phyloP scores from a whole-genome alignment of 257 asterid species.

The Ehretia macrophylla region DNA sequence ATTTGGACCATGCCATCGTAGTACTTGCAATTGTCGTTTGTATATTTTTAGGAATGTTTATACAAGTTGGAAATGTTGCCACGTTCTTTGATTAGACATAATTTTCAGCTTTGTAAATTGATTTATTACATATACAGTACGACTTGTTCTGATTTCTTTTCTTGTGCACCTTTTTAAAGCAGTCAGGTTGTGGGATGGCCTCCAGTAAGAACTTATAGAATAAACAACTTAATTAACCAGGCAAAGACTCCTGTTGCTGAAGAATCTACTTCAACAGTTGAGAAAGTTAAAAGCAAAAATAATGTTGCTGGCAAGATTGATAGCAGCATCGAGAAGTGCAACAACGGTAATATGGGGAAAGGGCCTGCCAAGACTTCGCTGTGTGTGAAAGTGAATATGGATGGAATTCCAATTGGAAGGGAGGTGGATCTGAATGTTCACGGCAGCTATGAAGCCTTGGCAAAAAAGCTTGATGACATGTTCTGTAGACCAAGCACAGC shows the following conservation, averaged over 20 bases:
- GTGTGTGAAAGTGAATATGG: conserved; percentile 90
- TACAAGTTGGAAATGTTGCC: too few relatives aligned
- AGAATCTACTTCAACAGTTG: conserved; percentile 26
- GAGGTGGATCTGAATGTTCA: conserved; percentile 80
- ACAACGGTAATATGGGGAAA: conserved; percentile 26
- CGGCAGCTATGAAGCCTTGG: conserved; percentile 59
- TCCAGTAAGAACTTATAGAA: conserved; percentile 39
- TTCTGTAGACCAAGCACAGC: conserved; percentile 37
- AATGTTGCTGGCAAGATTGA: conserved; percentile 10
- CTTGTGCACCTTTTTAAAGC: conserved; percentile 12
- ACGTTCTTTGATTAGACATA: not conserved
- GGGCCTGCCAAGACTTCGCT: conserved; percentile 37
- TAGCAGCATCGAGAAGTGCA: conserved; percentile 20
- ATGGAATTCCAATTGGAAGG: conserved; percentile 80
- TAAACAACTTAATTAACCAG: conserved; percentile 41
- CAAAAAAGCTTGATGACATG: conserved; percentile 63
- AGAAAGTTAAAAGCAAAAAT: conserved; percentile 34
- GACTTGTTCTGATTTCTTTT: not conserved
- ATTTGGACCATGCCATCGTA: too few relatives aligned
- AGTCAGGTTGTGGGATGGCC: conserved; percentile 63
- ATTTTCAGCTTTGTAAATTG: not conserved
- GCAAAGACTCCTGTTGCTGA: conserved; percentile 24
- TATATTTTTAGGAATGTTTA: too few relatives aligned
- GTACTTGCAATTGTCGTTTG: too few relatives aligned
- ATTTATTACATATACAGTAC: not conserved